phyloP scores from a whole-genome alignment of 345 rosid genomes.

The Geranium rotundifolium region DNA sequence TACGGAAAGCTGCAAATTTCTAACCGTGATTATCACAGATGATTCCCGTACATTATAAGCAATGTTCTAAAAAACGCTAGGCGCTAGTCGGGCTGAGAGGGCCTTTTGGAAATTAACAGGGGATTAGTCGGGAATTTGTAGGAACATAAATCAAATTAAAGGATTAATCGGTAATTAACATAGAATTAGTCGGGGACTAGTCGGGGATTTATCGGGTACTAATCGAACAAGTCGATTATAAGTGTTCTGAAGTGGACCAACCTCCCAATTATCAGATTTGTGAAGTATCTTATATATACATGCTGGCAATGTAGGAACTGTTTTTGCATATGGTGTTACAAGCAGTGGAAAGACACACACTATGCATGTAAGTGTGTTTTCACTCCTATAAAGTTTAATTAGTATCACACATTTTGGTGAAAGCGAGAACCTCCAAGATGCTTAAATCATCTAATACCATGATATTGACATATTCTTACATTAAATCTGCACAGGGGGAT shows the following conservation, averaged over 20 bases:
- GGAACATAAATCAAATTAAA: too few relatives aligned
- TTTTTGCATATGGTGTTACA: conserved; percentile 98
- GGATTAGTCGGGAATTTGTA: too few relatives aligned
- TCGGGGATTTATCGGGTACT: too few relatives aligned
- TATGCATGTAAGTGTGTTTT: conserved; percentile 70
- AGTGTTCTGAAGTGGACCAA: background rate
- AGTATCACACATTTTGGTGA: too few relatives aligned
- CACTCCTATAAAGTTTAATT: too few relatives aligned
- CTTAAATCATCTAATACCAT: background rate
- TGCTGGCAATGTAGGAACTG: conserved; percentile 63
- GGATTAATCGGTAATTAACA: too few relatives aligned
- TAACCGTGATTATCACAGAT: background rate
- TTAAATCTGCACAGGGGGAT: conserved; percentile 66
- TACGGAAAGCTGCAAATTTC: background rate
- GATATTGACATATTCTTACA: background rate
- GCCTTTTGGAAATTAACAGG: too few relatives aligned
- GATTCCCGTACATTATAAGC: background rate
- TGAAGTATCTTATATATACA: background rate
- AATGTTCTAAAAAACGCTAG: too few relatives aligned
- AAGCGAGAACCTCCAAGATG: too few relatives aligned
- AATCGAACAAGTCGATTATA: too few relatives aligned
- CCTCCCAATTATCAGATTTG: background rate
- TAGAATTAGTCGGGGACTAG: too few relatives aligned
- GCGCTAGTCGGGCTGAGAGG: too few relatives aligned
- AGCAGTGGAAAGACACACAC: conserved; percentile 99